These are phyloP conservation scores for Penicillium hordei DNA, from an alignment of 2,329 filamentous ascomycete species.

Conservation along the genomic window DNA sequence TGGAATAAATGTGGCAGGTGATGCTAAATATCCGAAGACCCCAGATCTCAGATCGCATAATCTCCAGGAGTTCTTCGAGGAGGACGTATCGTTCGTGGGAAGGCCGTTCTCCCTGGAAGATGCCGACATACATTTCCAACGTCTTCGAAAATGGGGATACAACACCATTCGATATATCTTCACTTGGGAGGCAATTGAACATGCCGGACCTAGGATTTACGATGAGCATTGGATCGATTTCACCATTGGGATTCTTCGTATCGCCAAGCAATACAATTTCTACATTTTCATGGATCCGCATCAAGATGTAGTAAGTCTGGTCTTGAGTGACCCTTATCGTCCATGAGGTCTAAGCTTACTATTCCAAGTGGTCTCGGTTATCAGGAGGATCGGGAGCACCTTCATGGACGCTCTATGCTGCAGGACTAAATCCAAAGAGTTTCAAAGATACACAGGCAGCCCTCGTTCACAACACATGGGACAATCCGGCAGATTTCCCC, in stretches of 20 bases:
- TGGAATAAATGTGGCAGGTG: constrained; percentile 90
- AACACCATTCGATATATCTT: constrained; percentile 97
- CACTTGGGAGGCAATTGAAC: constrained; percentile 97
- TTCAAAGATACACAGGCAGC: constrained; percentile 88
- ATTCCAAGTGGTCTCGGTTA: constrained; percentile 78
- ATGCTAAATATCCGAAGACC: constrained; percentile 81
- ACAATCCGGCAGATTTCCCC: constrained; percentile 78
- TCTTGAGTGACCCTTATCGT: no score
- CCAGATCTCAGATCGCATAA: constrained; percentile 82
- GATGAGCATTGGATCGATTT: constrained; percentile 92
- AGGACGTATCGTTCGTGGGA: constrained; percentile 85
- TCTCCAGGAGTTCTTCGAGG: constrained; percentile 80
- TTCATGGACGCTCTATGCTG: constrained; percentile 96
- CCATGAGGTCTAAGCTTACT: constrained; percentile 24
- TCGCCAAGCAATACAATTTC: constrained; percentile 87
- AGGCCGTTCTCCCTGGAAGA: constrained; percentile 82
- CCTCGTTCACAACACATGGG: constrained; percentile 91
- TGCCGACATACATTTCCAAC: constrained; percentile 79
- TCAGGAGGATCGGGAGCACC: constrained; percentile 93
- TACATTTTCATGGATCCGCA: constrained; percentile 99
- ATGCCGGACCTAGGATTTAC: constrained; percentile 83
- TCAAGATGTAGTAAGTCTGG: constrained; percentile 78
- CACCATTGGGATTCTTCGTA: constrained; percentile 78
- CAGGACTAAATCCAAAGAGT: constrained; percentile 79
- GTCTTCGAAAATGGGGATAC: constrained; percentile 85